Conservation (phyloP, 805 yeast genomes). For the Suhomyces vadensis region DNA sequence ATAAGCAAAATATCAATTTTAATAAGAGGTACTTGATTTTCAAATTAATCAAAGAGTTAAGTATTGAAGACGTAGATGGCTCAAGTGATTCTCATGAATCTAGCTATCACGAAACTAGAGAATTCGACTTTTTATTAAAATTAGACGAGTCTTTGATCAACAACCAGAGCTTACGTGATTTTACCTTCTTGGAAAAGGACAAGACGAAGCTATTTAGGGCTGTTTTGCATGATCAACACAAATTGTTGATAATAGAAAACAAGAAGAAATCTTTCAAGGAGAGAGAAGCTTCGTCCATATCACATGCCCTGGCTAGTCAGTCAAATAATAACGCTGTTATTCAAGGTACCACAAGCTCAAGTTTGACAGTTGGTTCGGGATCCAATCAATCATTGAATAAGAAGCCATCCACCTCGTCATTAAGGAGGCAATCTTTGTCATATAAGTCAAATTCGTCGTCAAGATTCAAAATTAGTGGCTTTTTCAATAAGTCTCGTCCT, state of each 20-base stretch:
- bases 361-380: slow-evolving; percentile 3
- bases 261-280: slow-evolving; percentile 30
- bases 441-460: slow-evolving; percentile 41
- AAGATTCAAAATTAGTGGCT: slow-evolving; percentile 56
- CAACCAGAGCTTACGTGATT: slow-evolving; percentile 39
- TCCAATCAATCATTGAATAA: slow-evolving; percentile 21
- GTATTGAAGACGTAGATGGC: slow-evolving; percentile 35
- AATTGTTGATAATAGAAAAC: slow-evolving; percentile 32
- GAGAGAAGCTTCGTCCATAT: slow-evolving; percentile 6
- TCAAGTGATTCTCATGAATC: slow-evolving; percentile 21
- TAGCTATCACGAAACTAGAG: slow-evolving; percentile 35
- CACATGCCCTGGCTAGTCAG: not conserved
- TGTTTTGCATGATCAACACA: slow-evolving; percentile 34
- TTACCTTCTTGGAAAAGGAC: slow-evolving; percentile 25
- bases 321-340: not conserved
- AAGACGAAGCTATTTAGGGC: slow-evolving; percentile 29
- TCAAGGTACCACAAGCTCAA: not conserved
- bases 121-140: slow-evolving; percentile 55
- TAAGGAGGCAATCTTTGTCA: slow-evolving; percentile 40
- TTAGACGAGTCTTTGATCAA: slow-evolving; percentile 40
- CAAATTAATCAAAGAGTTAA: slow-evolving; percentile 40
- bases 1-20: slow-evolving; percentile 71
- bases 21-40: slow-evolving; percentile 59
- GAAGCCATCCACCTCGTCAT: slow-evolving; percentile 29
- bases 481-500: slow-evolving; percentile 57